phyloP scores from a whole-genome alignment of 2,329 filamentous ascomycete species.

The Periconia macrospinosa region DNA sequence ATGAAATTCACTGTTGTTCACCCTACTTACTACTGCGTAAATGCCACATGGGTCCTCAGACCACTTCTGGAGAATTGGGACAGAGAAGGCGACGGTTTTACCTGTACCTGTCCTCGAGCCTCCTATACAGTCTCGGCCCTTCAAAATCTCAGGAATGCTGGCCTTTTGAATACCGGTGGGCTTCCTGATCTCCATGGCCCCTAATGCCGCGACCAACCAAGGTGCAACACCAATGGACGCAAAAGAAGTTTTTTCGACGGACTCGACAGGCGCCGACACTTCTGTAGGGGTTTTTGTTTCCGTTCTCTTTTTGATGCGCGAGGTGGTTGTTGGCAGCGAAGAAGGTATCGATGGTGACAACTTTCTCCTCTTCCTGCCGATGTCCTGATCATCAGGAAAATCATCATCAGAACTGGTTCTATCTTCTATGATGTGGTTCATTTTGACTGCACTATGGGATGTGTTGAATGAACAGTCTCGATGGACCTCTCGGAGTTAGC shows the following conservation, averaged over 20 bases:
- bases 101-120: conserved; percentile 93
- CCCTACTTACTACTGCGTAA: conserved; percentile 64
- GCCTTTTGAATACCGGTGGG: conserved; percentile 92
- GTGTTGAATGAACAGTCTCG: not conserved
- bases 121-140: conserved; percentile 88
- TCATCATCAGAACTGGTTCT: conserved; percentile 27
- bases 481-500: not conserved
- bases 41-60: conserved; percentile 89
- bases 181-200: conserved; percentile 76
- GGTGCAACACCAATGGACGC: conserved; percentile 72
- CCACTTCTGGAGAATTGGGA: conserved; percentile 93
- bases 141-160: conserved; percentile 89
- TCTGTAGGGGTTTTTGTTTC: conserved; percentile 1
- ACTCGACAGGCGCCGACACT: conserved; percentile 3
- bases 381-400: conserved; percentile 29
- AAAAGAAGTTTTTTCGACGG: conserved; percentile 62
- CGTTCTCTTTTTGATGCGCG: conserved; percentile 36
- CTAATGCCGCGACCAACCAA: conserved; percentile 85
- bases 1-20: not conserved
- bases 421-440: not conserved
- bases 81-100: conserved; percentile 95
- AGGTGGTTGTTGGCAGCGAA: conserved; percentile 26
- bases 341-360: conserved; percentile 25
- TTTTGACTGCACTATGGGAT: not conserved
- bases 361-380: conserved; percentile 41